Evolutionary conservation across 164 flowering plant genomes (phyloP), one percentile per base, ranked within the genome.

Genomic region (Sextonia rubra): DNA sequence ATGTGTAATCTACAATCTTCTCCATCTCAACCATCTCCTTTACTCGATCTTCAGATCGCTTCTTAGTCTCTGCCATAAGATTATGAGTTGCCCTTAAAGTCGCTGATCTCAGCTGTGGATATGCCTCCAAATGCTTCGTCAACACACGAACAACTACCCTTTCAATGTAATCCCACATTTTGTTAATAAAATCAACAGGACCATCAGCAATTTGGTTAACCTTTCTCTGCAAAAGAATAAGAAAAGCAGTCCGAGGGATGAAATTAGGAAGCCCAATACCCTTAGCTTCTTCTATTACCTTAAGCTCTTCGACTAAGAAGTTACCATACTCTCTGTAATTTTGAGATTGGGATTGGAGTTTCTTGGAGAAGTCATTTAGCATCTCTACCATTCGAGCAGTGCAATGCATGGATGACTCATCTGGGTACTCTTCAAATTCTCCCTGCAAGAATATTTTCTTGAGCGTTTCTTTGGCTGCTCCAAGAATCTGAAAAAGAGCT

Each of bases 211-310:
- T 55, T 2, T 15, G 61, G 3, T 64, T 67, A 24, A 84, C 79
- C 27, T 75, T 75, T 4, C 64, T 56, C 70, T 75, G 79, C 29
- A 77, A 52, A 0, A 80, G 0, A 4, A 65, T 63, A 15, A 74
- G 22, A 24, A 84, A 84, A 2, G 73, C 82, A 1, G 63, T 7
- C 3, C 75, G 76, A 12, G 82, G 82, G 2, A 84, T 77, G 73
- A 84, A 82, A 68, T 84, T 80, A 1, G 86, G 85, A 3, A 84
- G 77, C 47, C 77, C 71, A 68, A 84, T 74, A 3, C 84, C 80
- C 64, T 84, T 82, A 0, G 80, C 23, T 23, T 80, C 83, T 32
- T 75, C 80, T 20, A 84, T 48, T n/a, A 78, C 71, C 1, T 30
- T 32, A 4, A 80, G 75, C 56, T 82, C 83, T 30, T 75, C 80